Evolutionary conservation across 1,284 basidiomycete species (phyloP).

Genomic region (Papiliotrema flavescens): DNA sequence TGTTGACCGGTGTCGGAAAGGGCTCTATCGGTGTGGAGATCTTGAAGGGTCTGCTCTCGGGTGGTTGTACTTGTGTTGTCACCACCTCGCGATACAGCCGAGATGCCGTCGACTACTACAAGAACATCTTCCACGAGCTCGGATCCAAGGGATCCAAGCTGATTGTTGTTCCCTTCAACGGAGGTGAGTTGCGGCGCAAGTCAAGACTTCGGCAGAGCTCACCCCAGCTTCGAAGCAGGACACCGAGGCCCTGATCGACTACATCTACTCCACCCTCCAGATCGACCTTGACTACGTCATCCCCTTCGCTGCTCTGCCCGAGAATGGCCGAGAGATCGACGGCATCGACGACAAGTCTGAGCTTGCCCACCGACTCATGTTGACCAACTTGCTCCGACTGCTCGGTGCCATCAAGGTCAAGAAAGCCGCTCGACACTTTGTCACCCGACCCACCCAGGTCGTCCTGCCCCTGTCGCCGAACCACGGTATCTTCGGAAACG

Average conservation of each 20-base stretch:
- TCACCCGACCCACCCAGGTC: conserved; percentile 96
- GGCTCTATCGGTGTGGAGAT: conserved; percentile 98
- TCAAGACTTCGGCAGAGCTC: not conserved
- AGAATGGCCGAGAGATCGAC: conserved; percentile 97
- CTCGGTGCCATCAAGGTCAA: conserved; percentile 96
- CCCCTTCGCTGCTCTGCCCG: conserved; percentile 96
- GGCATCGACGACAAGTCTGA: conserved; percentile 95
- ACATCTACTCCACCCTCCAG: conserved; percentile 90
- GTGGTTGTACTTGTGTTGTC: conserved; percentile 92
- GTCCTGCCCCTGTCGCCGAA: conserved; percentile 96
- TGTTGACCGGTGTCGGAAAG: conserved; percentile 95
- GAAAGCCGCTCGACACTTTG: conserved; percentile 93
- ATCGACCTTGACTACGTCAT: conserved; percentile 98
- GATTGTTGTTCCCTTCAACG: conserved; percentile 98
- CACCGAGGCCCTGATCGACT: conserved; percentile 93
- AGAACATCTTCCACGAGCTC: conserved; percentile 92
- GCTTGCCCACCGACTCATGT: conserved; percentile 95
- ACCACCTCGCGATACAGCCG: conserved; percentile 95
- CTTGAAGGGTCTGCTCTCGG: conserved; percentile 90
- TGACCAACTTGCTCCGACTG: conserved; percentile 86
- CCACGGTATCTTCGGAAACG: conserved; percentile 95
- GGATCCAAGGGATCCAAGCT: conserved; percentile 92
- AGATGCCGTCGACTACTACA: conserved; percentile 95
- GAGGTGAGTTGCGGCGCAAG: conserved; percentile 54
- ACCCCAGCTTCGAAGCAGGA: conserved; percentile 77